These are phyloP conservation scores for Trametes cinnabarina DNA, from an alignment of 768 basidiomycete species.

Conservation along the genomic window DNA sequence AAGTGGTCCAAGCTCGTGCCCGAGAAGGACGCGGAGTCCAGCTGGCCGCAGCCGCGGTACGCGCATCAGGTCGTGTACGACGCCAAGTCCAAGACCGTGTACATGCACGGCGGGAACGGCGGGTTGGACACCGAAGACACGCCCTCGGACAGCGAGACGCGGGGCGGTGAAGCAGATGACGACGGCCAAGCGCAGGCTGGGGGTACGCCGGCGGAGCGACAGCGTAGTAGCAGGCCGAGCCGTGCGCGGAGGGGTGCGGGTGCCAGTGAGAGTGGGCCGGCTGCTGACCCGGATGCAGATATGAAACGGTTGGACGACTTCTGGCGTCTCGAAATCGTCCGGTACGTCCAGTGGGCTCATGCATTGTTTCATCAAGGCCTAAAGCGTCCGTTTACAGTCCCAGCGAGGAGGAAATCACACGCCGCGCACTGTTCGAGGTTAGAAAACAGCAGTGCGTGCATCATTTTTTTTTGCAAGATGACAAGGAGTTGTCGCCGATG, in stretches of 20 bases:
- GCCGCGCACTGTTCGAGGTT: slow-evolving; percentile 60
- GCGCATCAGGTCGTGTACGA: slow-evolving; percentile 82
- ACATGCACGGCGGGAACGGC: slow-evolving; percentile 77
- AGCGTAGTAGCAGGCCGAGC: background rate
- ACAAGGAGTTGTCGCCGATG: background rate
- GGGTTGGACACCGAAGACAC: slow-evolving; percentile 37
- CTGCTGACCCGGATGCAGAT: slow-evolving; percentile 3
- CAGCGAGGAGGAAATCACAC: slow-evolving; percentile 59
- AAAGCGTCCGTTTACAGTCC: slow-evolving; percentile 41
- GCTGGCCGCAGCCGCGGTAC: slow-evolving; percentile 61
- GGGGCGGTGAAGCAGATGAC: background rate
- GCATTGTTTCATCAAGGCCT: background rate
- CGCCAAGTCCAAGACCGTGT: slow-evolving; percentile 50
- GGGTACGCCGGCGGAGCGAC: slow-evolving; percentile 18
- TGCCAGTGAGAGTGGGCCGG: slow-evolving; percentile 6
- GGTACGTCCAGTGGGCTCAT: slow-evolving; percentile 42
- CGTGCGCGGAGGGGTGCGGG: slow-evolving; percentile 19
- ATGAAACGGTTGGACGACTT: slow-evolving; percentile 66
- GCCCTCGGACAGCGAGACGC: slow-evolving; percentile 8
- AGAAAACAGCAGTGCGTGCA: slow-evolving; percentile 68
- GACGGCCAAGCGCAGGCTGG: background rate
- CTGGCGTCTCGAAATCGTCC: slow-evolving; percentile 53
- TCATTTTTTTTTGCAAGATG: no score
- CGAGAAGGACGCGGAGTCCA: slow-evolving; percentile 14
- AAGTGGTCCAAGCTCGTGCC: slow-evolving; percentile 62